Base-by-base conservation (phyloP, 2,329 filamentous ascomycete genomes). In the Colletotrichum caudatum region DNA sequence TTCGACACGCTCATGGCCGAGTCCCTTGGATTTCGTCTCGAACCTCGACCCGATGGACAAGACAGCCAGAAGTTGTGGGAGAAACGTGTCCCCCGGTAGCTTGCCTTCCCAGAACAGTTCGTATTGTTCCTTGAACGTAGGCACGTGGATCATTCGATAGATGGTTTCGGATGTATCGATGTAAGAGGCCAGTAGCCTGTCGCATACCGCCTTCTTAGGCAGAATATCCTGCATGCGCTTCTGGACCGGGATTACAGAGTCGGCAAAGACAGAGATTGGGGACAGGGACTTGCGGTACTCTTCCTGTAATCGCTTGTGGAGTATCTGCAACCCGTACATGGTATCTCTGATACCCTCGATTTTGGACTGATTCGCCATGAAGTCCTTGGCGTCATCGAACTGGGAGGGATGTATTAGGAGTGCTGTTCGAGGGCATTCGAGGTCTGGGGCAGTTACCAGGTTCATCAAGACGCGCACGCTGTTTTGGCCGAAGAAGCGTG, bases 181-280 rank as follows among this genome's bases (percentile, higher is more conserved):
- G 74, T 89, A 89, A 1, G 83, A 79, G 9, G 82, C 78, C 3
- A 89, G 74, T 4, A 89, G 81, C 18, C 83, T 81, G 74, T 88
- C 86, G 77, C 87, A 89, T 11, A 87, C 83, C 0, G 79, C 69
- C 75, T 83, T 86, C 41, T 82, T 84, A 0, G 87, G 87, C 23
- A 89, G 75, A 18, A 89, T 87, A 69, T 89, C 87, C 39, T 82
- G 83, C 87, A 89, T 89, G 58, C 87, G 85, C 76, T 88, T 88
- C 68, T 84, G 84, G 2, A 89, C 82, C 0, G 87, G 87, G 76
- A 87, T 86, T 80, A 88, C 86, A n/a, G 87, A 89, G 74, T 89
- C 86, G 37, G 88, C 87, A 74, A 85, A 89, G 41, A 89, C 87
- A 3, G 85, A 82, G 56, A 89, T 88, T 0, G 87, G 87, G 6